A percentile compares a stretch with the other conserved stretches of the same genome.
These are phyloP conservation scores for Chamaecyparis obtusa DNA, from an alignment of 75 land plant species.

Conservation along the genomic window DNA sequence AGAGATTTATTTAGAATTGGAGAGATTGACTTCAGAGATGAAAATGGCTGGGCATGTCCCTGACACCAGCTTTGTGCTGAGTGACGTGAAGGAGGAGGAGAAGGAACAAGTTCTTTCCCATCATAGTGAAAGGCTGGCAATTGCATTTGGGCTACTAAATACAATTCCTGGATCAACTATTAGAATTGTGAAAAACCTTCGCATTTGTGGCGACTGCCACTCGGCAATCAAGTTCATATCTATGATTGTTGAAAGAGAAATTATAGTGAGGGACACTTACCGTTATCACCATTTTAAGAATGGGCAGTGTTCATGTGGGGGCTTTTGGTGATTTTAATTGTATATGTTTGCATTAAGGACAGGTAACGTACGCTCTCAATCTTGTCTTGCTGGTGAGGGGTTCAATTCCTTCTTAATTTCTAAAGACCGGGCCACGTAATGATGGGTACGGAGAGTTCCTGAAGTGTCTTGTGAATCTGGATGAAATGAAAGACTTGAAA, in stretches of 20 bases:
- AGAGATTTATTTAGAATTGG: background rate
- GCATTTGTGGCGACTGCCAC: background rate
- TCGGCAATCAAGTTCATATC: background rate
- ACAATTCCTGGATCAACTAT: background rate
- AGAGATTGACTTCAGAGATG: background rate
- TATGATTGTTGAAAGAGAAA: background rate
- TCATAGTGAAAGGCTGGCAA: background rate
- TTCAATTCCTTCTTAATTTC: background rate
- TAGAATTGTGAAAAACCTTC: background rate
- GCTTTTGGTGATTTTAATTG: background rate
- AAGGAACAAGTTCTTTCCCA: background rate
- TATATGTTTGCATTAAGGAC: background rate
- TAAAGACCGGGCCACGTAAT: background rate
- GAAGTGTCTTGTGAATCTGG: background rate
- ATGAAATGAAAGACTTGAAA: background rate
- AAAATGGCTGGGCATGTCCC: background rate
- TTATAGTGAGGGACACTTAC: background rate
- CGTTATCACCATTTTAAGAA: background rate
- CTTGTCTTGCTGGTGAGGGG: background rate
- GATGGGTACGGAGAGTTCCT: background rate
- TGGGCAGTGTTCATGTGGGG: background rate
- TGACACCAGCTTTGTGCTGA: background rate
- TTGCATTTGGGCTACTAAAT: conserved; percentile 1
- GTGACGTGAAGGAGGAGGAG: background rate
- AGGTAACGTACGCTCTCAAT: background rate